A percentile compares a stretch with the other conserved stretches of the same genome.
Evolutionary conservation across 2,329 filamentous ascomycete species (phyloP).

Genomic region (Tricladium varicosporioides): DNA sequence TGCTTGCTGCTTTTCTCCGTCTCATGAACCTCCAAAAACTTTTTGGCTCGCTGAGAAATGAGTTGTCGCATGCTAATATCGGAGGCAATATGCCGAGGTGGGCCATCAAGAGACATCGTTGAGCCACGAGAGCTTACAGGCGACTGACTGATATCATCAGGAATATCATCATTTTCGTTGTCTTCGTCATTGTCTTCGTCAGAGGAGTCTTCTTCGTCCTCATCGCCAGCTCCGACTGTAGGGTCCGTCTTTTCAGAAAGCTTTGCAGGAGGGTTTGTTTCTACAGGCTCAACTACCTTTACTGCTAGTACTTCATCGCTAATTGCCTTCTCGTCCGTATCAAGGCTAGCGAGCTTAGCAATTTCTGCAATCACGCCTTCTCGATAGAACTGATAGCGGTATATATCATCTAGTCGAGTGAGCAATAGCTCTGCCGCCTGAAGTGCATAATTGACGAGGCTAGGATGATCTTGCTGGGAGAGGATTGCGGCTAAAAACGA

Average conservation of each 20-base stretch:
- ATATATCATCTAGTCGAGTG: conserved; percentile 79
- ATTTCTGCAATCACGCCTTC: conserved; percentile 96
- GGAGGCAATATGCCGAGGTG: conserved; percentile 46
- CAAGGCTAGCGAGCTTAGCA: conserved; percentile 64
- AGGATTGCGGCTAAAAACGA: conserved; percentile 94
- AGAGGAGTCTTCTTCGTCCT: conserved; percentile 47
- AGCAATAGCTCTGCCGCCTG: conserved; percentile 88
- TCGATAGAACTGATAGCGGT: conserved; percentile 94
- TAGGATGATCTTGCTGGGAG: conserved; percentile 89
- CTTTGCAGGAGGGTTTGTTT: conserved; percentile 33
- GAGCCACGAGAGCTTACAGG: conserved; percentile 55
- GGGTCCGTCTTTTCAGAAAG: conserved; percentile 28
- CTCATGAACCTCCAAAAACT: conserved; percentile 82
- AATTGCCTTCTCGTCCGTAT: conserved; percentile 20
- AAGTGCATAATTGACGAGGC: conserved; percentile 80
- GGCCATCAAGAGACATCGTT: conserved; percentile 61
- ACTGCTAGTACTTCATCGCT: conserved; percentile 17
- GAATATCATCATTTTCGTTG: conserved; percentile 51
- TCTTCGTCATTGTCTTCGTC: conserved; percentile 52
- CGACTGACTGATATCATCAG: conserved; percentile 41
- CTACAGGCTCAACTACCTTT: conserved; percentile 30
- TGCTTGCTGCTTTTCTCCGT: conserved; percentile 66
- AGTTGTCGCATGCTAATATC: conserved; percentile 64
- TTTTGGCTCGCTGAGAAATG: conserved; percentile 75
- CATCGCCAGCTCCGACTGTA: conserved; percentile 32